A percentile compares a stretch with the other conserved stretches of the same genome.
Conservation (phyloP, 768 basidiomycete genomes). For the Asterophora parasitica region DNA sequence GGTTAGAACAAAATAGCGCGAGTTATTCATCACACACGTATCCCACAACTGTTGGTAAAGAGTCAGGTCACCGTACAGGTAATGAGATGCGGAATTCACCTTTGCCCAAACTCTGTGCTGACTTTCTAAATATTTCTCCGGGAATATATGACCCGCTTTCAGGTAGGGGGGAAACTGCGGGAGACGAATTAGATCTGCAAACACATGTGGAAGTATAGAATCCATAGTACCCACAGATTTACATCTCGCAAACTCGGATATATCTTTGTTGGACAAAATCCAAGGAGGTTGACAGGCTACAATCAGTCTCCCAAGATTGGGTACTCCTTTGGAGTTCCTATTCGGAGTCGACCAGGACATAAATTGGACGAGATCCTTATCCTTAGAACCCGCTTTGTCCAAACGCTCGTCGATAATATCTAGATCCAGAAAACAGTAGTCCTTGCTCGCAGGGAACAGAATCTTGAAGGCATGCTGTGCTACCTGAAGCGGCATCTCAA, state of each 20-base stretch:
- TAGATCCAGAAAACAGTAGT: slow-evolving; percentile 36
- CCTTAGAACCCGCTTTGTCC: slow-evolving; percentile 5
- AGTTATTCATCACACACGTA: slow-evolving; percentile 40
- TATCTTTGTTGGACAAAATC: slow-evolving; percentile 49
- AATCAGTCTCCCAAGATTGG: slow-evolving; percentile 25
- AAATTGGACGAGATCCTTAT: slow-evolving; percentile 38
- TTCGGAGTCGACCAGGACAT: slow-evolving; percentile 36
- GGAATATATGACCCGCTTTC: slow-evolving; percentile 28
- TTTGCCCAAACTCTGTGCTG: slow-evolving; percentile 60
- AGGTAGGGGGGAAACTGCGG: slow-evolving; percentile 38
- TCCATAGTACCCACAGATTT: slow-evolving; percentile 28
- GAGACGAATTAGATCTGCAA: slow-evolving; percentile 13
- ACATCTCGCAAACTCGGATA: slow-evolving; percentile 47
- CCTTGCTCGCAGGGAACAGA: slow-evolving; percentile 34
- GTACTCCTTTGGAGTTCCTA: background rate
- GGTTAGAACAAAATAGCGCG: slow-evolving; percentile 55
- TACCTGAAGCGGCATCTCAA: slow-evolving; percentile 49
- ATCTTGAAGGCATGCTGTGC: slow-evolving; percentile 43
- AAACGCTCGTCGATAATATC: too few relatives aligned
- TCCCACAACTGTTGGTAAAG: slow-evolving; percentile 47
- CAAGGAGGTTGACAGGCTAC: slow-evolving; percentile 61
- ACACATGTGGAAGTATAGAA: background rate
- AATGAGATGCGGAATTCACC: slow-evolving; percentile 23
- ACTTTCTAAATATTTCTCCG: slow-evolving; percentile 27
- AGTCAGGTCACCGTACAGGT: background rate